Evolutionary conservation across 2,329 filamentous ascomycete species (phyloP).

Genomic region (Aaosphaeria arxii): DNA sequence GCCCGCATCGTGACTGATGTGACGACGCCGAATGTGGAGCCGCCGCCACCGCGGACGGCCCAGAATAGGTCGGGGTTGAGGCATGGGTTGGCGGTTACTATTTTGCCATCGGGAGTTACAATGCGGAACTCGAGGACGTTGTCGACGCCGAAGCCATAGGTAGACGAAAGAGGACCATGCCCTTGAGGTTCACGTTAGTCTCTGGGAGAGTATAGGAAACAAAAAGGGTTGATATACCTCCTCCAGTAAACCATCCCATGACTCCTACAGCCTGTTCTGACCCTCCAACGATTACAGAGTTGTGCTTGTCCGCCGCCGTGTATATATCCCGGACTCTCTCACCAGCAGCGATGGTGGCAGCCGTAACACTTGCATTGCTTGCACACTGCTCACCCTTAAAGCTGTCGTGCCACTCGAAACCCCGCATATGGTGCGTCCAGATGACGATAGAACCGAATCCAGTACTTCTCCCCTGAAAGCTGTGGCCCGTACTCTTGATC

Average conservation of each 20-base stretch:
- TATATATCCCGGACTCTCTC: slow-evolving; percentile 9
- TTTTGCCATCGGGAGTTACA: slow-evolving; percentile 21
- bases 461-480: slow-evolving; percentile 3
- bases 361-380: slow-evolving; percentile 1
- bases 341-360: slow-evolving; percentile 10
- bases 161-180: slow-evolving; percentile 34
- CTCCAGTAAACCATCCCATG: slow-evolving; percentile 33
- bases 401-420: slow-evolving; percentile 3
- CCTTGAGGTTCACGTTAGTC: slow-evolving; percentile 14
- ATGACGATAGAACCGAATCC: slow-evolving; percentile 1
- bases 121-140: slow-evolving; percentile 33
- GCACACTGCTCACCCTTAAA: slow-evolving; percentile 3
- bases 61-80: slow-evolving; percentile 37
- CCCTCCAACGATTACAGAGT: slow-evolving; percentile 9
- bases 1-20: slow-evolving; percentile 16
- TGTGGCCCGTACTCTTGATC: slow-evolving; percentile 11
- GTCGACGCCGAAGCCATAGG: slow-evolving; percentile 36
- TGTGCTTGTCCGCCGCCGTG: neutral
- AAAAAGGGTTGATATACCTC: slow-evolving; percentile 14
- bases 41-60: slow-evolving; percentile 41
- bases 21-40: slow-evolving; percentile 42
- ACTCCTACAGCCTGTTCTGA: slow-evolving; percentile 25
- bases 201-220: neutral
- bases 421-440: slow-evolving; percentile 10
- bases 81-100: slow-evolving; percentile 17